Evolutionary conservation across 179 eudicot genomes (phyloP), one percentile per base, ranked within the genome.

Genomic region (Monotropa hypopitys): DNA sequence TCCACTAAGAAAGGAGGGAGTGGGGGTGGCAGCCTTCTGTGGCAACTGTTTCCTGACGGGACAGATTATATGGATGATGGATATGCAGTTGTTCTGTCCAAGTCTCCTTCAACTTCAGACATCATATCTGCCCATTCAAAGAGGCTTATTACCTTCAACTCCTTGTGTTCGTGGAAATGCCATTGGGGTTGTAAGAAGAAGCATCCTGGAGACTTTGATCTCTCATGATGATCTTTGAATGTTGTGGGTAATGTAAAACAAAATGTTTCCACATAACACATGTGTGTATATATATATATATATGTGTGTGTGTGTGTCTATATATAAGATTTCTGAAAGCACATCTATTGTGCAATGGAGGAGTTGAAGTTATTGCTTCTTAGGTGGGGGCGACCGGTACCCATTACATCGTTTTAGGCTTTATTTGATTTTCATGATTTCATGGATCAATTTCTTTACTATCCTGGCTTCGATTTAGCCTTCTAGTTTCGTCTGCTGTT

Each of bases 31-130:
- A 83, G 88, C 81, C 89, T 94, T 54, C 26, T 94, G 70, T 94
- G 98, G 98, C 97, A 94, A 83, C 83, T 94, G 28, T 92, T 88
- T 70, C 94, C 96, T 28, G 91, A 88, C 28, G 96, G 88, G 30
- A 89, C 92, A 8, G 97, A 92, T 45, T 84, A 89, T 80, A 94
- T 94, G 98, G 86, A 90, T 46, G 97, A 92, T 35, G 97, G 98
- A 12, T 88, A 90, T 77, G 91, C 96, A 26, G 66, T 94, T 63
- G 87, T 89, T 40, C 91, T 89, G 46, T 83, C 92, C 4, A 85
- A 86, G 80, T 80, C 87, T 20, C 85, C 82, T 26, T 85, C 96
- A 2, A 81, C 82, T 26, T 77, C 92, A 18, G 63, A 80, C 46
- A 85, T 94, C 8, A 80, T 94, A 23, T 84, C 97, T 62, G 87